These are phyloP conservation scores for Ganoderma multipileum DNA, from an alignment of 1,284 basidiomycete genomes.

Conservation along the genomic window DNA sequence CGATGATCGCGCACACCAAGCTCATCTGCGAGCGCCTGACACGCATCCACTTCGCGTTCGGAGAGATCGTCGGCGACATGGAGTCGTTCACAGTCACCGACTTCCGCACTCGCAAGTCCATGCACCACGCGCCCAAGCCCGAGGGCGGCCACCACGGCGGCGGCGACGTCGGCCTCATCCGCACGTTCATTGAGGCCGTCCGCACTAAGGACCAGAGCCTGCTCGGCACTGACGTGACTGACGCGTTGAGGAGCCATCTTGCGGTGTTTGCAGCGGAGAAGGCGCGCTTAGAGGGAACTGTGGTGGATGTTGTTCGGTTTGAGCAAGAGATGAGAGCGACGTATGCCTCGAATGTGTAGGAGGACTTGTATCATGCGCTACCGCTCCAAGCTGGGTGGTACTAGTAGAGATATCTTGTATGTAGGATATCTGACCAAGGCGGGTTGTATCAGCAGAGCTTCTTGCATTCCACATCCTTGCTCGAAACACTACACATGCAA, in stretches of 20 bases:
- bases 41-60: conserved; percentile 68
- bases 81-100: conserved; percentile 76
- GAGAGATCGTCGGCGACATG: conserved; percentile 86
- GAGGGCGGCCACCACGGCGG: conserved; percentile 82
- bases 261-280: conserved; percentile 87
- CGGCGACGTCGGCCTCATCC: conserved; percentile 77
- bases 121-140: conserved; percentile 54
- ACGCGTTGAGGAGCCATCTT: conserved; percentile 79
- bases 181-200: conserved; percentile 78
- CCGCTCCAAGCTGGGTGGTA: neutral
- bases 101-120: conserved; percentile 65
- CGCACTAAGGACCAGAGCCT: conserved; percentile 62
- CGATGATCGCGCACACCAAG: conserved; percentile 80
- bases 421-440: neutral
- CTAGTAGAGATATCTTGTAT: neutral
- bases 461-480: neutral
- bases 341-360: conserved; percentile 13
- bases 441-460: neutral
- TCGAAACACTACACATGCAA: conserved; percentile 5
- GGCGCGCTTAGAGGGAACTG: conserved; percentile 68
- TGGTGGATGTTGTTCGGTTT: conserved; percentile 71
- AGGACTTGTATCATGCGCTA: too few species aligned
- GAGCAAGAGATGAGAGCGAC: conserved; percentile 55
- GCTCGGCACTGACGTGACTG: conserved; percentile 70
- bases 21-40: conserved; percentile 79